Conservation (phyloP, 768 basidiomycete genomes). For the Naematelia aurantialba region DNA sequence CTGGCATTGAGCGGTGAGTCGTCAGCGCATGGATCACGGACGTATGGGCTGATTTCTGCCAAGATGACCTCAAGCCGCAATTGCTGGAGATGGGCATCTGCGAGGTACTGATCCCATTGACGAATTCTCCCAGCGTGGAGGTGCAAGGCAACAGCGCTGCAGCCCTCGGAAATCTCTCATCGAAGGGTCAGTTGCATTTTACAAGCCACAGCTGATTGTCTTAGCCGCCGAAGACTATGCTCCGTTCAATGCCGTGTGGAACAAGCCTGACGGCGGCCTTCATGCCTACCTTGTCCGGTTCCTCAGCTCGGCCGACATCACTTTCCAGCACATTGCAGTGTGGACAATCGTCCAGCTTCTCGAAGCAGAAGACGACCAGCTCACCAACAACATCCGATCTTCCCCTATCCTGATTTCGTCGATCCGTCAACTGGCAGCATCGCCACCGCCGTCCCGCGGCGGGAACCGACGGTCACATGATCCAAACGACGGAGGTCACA, state of each 20-base stretch:
- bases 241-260: conserved; percentile 97
- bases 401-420: conserved; percentile 78
- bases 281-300: conserved; percentile 92
- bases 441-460: conserved; percentile 35
- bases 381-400: conserved; percentile 82
- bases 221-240: conserved; percentile 68
- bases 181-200: conserved; percentile 64
- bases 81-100: conserved; percentile 97
- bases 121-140: conserved; percentile 92
- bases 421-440: conserved; percentile 72
- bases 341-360: conserved; percentile 98
- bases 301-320: conserved; percentile 85
- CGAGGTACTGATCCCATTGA: conserved; percentile 92
- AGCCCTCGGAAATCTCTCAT: conserved; percentile 93
- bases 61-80: conserved; percentile 97
- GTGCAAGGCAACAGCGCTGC: conserved; percentile 99
- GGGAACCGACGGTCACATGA: conserved; percentile 18
- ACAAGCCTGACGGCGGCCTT: conserved; percentile 94
- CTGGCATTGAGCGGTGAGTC: conserved; percentile 84
- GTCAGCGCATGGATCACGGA: too few relatives aligned
- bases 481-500: conserved; percentile 55
- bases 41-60: conserved; percentile 9
- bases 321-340: conserved; percentile 99
- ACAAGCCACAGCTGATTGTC: background rate
- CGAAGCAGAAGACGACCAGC: conserved; percentile 90